Percentiles rank a stretch among this genome's conserved stretches.
These are phyloP conservation scores for Globisporangium carolinianum DNA, from an alignment of 352 stramenopile genomes.

Conservation along the genomic window DNA sequence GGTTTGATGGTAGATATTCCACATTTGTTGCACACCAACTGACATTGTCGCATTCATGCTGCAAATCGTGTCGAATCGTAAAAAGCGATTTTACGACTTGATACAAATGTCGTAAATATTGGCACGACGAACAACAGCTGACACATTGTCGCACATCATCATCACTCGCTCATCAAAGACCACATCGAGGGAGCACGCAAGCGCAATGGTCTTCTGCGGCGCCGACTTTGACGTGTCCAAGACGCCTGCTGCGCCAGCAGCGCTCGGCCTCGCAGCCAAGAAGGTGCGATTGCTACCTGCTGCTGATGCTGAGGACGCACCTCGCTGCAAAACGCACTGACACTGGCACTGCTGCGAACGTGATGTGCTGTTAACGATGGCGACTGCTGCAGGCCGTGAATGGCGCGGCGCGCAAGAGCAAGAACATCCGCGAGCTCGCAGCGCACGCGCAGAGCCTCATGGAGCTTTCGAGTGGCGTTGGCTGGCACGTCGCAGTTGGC, in stretches of 20 bases:
- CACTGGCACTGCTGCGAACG: too few species aligned
- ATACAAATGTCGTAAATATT: too few species aligned
- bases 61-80: too few species aligned
- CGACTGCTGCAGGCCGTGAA: constrained; percentile 49
- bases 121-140: too few species aligned
- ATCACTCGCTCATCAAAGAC: too few species aligned
- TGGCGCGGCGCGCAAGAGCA: constrained; percentile 41
- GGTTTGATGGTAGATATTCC: too few species aligned
- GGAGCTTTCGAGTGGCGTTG: constrained; percentile 37
- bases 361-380: too few species aligned
- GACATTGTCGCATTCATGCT: too few species aligned
- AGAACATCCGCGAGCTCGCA: constrained; percentile 54
- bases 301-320: background rate
- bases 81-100: too few species aligned
- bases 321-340: background rate
- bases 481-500: constrained; percentile 67
- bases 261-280: constrained; percentile 32
- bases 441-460: constrained; percentile 27
- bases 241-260: constrained; percentile 33
- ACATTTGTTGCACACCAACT: too few species aligned
- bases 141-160: too few species aligned
- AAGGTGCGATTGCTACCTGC: constrained; percentile 16
- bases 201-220: constrained; percentile 43
- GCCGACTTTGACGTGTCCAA: constrained; percentile 61
- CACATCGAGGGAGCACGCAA: too few species aligned